Evolutionary conservation across 106 monocot genomes (phyloP).

Genomic region (Acanthochlamys bracteata): DNA sequence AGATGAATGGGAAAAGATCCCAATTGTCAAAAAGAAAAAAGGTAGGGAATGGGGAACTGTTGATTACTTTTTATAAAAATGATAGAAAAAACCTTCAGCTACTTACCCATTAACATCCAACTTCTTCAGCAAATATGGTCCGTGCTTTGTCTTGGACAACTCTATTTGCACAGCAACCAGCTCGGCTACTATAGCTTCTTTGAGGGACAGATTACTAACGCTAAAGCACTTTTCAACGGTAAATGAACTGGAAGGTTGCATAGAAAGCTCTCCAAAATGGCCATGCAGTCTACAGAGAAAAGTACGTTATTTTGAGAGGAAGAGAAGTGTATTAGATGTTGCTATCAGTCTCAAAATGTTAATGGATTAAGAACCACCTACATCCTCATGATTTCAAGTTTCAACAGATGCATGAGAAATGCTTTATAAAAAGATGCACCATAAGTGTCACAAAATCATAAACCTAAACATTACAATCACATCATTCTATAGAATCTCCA

Average conservation of each 20-base stretch:
- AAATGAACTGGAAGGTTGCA: slow-evolving; percentile 72
- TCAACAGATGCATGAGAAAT: no score
- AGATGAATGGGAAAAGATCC: not conserved
- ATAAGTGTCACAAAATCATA: no score
- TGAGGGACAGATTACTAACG: slow-evolving; percentile 55
- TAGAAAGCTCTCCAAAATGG: slow-evolving; percentile 73
- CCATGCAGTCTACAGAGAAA: slow-evolving; percentile 45
- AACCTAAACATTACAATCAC: no score
- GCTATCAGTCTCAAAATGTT: no score
- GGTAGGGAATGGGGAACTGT: no score
- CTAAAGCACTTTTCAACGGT: slow-evolving; percentile 89
- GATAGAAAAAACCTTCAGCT: not conserved
- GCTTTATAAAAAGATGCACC: no score
- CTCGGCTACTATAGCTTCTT: slow-evolving; percentile 68
- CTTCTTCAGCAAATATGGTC: slow-evolving; percentile 69
- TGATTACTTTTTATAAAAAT: no score
- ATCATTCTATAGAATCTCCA: no score
- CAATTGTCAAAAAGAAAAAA: not conserved
- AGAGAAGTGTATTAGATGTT: no score
- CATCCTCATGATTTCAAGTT: no score
- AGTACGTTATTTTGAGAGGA: no score
- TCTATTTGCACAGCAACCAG: slow-evolving; percentile 47
- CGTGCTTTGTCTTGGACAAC: slow-evolving; percentile 82
- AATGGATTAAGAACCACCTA: no score
- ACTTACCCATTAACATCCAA: slow-evolving; percentile 76